Evolutionary conservation across 1,284 basidiomycete genomes (phyloP).

Genomic region (Agaricales sp.): DNA sequence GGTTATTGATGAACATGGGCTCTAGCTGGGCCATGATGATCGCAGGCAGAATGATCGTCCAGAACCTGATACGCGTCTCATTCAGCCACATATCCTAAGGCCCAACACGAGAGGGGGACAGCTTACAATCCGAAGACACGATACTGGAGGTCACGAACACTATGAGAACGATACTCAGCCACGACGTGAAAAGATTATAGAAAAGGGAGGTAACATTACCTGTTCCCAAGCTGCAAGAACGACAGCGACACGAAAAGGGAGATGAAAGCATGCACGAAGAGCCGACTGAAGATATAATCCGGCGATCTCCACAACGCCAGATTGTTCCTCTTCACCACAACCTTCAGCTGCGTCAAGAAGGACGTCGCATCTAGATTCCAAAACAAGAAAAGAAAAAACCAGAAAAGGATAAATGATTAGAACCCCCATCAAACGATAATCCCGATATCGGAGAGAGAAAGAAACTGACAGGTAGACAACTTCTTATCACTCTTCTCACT

Average conservation of each 20-base stretch:
- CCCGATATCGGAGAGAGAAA: too few species aligned
- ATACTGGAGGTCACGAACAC: conserved; percentile 72
- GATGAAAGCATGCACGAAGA: conserved; percentile 72
- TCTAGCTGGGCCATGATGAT: conserved; percentile 77
- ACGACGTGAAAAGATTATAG: not conserved
- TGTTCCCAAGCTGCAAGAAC: conserved; percentile 62
- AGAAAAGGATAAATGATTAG: not conserved
- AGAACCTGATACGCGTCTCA: conserved; percentile 36
- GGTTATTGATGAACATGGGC: conserved; percentile 78
- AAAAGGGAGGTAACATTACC: not conserved
- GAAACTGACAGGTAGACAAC: conserved; percentile 34
- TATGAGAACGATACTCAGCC: conserved; percentile 16
- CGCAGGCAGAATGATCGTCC: conserved; percentile 62
- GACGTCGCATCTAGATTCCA: conserved; percentile 62
- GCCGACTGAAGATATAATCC: conserved; percentile 74
- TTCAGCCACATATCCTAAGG: not conserved
- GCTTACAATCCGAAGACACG: conserved; percentile 70
- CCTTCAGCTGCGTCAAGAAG: conserved; percentile 70
- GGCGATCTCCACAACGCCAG: conserved; percentile 75
- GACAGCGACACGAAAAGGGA: conserved; percentile 76
- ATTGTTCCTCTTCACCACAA: conserved; percentile 68
- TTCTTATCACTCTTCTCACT: conserved; percentile 28
- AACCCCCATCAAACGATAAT: too few species aligned
- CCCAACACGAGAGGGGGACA: not conserved
- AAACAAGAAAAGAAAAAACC: not conserved